Percentiles rank a stretch among this genome's conserved stretches.
phyloP scores from a whole-genome alignment of 768 basidiomycete species.

The Thelephora ganbajun region DNA sequence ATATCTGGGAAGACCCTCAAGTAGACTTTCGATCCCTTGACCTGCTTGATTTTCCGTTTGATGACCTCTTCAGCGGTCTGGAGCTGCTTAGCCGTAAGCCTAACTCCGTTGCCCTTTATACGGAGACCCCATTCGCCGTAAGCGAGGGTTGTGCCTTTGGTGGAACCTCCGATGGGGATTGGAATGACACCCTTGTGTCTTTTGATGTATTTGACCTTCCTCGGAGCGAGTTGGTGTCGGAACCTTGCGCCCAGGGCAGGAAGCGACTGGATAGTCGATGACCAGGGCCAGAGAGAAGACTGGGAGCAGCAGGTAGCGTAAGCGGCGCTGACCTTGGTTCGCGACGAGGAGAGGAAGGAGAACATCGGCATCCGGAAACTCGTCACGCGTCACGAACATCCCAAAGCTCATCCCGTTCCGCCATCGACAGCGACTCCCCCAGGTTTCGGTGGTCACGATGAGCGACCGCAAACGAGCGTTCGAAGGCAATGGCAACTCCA shows the following conservation, averaged over 20 bases:
- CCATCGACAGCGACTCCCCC: background rate
- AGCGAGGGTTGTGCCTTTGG: slow-evolving; percentile 83
- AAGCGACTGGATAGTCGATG: background rate
- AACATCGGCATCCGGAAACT: slow-evolving; percentile 12
- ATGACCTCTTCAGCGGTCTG: slow-evolving; percentile 78
- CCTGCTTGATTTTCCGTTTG: slow-evolving; percentile 74
- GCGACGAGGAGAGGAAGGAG: slow-evolving; percentile 13
- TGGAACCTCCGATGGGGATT: slow-evolving; percentile 80
- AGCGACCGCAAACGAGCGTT: slow-evolving; percentile 52
- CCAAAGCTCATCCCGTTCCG: background rate
- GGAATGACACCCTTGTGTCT: slow-evolving; percentile 85
- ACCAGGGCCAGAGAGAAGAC: slow-evolving; percentile 1
- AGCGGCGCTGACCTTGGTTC: slow-evolving; percentile 9
- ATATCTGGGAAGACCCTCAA: slow-evolving; percentile 92
- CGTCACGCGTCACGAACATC: background rate
- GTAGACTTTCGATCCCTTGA: slow-evolving; percentile 82
- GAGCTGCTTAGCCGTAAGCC: slow-evolving; percentile 84
- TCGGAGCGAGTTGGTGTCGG: slow-evolving; percentile 58
- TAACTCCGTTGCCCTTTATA: slow-evolving; percentile 67
- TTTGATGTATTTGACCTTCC: slow-evolving; percentile 70
- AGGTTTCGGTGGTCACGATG: slow-evolving; percentile 24
- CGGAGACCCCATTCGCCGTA: slow-evolving; percentile 89
- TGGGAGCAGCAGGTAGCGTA: slow-evolving; percentile 10
- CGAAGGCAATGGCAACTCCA: slow-evolving; percentile 37
- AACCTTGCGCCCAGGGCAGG: slow-evolving; percentile 13